These are phyloP conservation scores for Sclerotinia trifoliorum DNA, from an alignment of 2,329 filamentous ascomycete genomes.

Conservation along the genomic window DNA sequence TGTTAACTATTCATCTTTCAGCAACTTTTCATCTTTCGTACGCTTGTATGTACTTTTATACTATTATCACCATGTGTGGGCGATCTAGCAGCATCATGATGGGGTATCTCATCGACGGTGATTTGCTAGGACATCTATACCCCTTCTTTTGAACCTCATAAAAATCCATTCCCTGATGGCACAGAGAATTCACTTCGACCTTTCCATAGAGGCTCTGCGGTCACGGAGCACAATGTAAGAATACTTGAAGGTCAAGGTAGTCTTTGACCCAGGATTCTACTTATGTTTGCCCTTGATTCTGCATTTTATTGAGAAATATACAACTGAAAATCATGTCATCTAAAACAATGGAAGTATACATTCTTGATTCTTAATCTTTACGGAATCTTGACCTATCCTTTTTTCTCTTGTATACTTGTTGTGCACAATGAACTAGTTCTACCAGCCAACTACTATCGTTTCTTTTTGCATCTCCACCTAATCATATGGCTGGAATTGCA, in stretches of 20 bases:
- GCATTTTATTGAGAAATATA: neutral
- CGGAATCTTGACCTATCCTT: neutral
- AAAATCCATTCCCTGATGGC: too few relatives aligned
- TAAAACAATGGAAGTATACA: too few relatives aligned
- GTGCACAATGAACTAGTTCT: neutral
- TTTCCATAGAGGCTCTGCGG: too few relatives aligned
- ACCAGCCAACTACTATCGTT: neutral
- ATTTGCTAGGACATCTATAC: neutral
- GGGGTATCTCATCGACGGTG: neutral
- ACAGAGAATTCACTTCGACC: too few relatives aligned
- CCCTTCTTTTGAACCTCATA: neutral
- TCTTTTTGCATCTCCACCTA: neutral
- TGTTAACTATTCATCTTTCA: neutral
- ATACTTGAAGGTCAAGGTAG: constrained; percentile 1
- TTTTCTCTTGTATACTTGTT: neutral
- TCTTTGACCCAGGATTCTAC: neutral
- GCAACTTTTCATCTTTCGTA: neutral
- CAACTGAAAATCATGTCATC: neutral
- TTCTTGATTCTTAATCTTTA: neutral
- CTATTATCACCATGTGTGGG: neutral
- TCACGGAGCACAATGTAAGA: neutral
- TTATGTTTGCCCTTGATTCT: neutral
- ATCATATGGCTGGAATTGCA: neutral
- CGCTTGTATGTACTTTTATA: neutral
- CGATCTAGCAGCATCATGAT: neutral